Base-by-base conservation (phyloP, 2,329 filamentous ascomycete genomes). In the Ramichloridium luteum region DNA sequence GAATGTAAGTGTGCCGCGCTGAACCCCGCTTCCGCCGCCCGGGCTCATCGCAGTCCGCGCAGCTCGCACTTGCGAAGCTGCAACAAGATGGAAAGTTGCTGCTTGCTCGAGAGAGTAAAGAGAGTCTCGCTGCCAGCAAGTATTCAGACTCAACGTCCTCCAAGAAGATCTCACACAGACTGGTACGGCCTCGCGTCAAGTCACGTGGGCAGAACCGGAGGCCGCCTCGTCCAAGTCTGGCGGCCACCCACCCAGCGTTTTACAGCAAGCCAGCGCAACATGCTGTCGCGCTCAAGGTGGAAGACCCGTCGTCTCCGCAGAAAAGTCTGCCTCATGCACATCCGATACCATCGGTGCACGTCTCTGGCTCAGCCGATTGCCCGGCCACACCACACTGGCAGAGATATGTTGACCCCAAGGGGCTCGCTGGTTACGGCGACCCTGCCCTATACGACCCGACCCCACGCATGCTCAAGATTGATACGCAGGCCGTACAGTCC, bases 21-120 rank as follows among this genome's bases (percentile, higher is more conserved):
- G 17, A 32, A 17, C 27, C 23, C 36, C 32, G 30, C 29, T 25
- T 13, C 27, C 26, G 18, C 37, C 20, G 23, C 31, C 28, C 16
- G 38, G 34, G 39, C 34, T 39, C 36, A 35, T 17, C n/a, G n/a
- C n/a, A n/a, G 17, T 35, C 14, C 28, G 31, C 31, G 23, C 39
- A 41, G 39, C 25, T 30, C 16, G 39, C 39, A n/a, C 30, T 41
- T 18, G 10, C 32, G 5, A 28, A 35, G 22, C 31, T 41, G 36
- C 39, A 28, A 17, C 25, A 28, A 28, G 37, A 37, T 31, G 31
- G 34, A n/a, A n/a, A n/a, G n/a, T n/a, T n/a, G n/a, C n/a, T n/a
- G n/a, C n/a, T n/a, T n/a, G n/a, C n/a, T n/a, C n/a, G n/a, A n/a
- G n/a, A n/a, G n/a, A n/a, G n/a, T n/a, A 20, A 13, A 3, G 13